Evolutionary conservation across 495 filamentous ascomycete species (phyloP).

Genomic region (Xanthoparmelia taractica): DNA sequence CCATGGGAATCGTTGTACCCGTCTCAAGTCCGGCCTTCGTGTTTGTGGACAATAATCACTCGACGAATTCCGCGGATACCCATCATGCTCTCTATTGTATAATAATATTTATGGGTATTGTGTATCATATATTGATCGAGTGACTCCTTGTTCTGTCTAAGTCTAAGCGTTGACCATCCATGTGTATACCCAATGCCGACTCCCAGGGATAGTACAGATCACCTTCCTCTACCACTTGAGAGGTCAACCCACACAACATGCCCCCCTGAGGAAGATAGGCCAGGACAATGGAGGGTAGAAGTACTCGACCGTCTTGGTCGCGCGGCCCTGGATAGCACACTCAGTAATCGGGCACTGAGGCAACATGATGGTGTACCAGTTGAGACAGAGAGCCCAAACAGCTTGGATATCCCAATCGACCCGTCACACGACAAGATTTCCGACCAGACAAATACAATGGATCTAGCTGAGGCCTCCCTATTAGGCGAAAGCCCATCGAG

Average conservation of each 20-base stretch:
- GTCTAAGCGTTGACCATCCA: background rate
- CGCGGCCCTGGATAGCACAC: conserved; percentile 46
- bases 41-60: background rate
- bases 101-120: conserved; percentile 1
- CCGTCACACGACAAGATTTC: background rate
- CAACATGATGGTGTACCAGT: conserved; percentile 29
- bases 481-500: conserved; percentile 14
- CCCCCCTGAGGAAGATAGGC: conserved; percentile 48
- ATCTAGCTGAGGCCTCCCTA: conserved; percentile 7
- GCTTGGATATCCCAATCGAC: conserved; percentile 3
- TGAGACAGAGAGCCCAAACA: conserved; percentile 8
- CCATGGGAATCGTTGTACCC: background rate
- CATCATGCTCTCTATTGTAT: conserved; percentile 13
- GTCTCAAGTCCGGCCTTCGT: background rate
- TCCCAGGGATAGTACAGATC: conserved; percentile 43
- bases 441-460: conserved; percentile 7
- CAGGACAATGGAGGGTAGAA: conserved; percentile 35
- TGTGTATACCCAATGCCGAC: conserved; percentile 49
- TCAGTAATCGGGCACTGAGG: conserved; percentile 53
- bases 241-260: conserved; percentile 47
- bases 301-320: conserved; percentile 25
- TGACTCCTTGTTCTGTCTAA: conserved; percentile 1
- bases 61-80: background rate
- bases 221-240: conserved; percentile 37
- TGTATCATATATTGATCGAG: background rate